Base-by-base conservation (phyloP, 179 eudicot genomes). In the Amaranthus tricolor region DNA sequence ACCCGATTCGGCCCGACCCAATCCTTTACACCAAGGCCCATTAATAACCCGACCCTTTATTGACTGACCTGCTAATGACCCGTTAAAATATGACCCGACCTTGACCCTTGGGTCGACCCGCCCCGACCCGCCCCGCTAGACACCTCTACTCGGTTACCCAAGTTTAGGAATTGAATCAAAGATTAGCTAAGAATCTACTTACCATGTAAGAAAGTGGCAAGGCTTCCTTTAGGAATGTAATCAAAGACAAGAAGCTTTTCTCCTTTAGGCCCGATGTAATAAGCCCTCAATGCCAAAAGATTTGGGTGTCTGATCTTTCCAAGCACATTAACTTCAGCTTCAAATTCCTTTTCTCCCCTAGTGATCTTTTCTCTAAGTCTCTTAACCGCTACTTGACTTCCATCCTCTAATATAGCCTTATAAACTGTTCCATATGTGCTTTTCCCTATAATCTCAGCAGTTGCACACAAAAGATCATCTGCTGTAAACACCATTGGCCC, bases 401-500 rank as follows among this genome's bases (percentile, higher is more conserved):
- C 89, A 68, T 93, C 96, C 72, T 93, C 99, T 76, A 95, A 80
- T 61, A 97, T 89, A 0, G 99, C 99, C 84, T 93, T 95, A 75
- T 95, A 95, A 11, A 89, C 89, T 0, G 99, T 95, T 57, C 99
- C 99, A 57, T 93, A 95, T 9, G 89, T 84, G 67, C 95, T 90
- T 79, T 95, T 95, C 40, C 99, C 99, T 96, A 95, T 95, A 6
- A 93, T 89, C 77, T 95, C 99, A 43, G 99, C 99, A 6, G 97
- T 90, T 4, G 99, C 99, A 81, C 99, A 92, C 62, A 93, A 66
- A 70, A 93, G 77, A 81, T 95, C 99, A 75, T 95, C 96, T 5
- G 99, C 97, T 49, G 93, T 89, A 69, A 93, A 95, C 63, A 92
- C 89, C 65, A 90, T 83, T 31, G 90, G 94, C 0, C 99, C 99